A percentile compares a stretch with the other conserved stretches of the same genome.
These are phyloP conservation scores for Eragrostis curvula DNA, from an alignment of 176 grass and related monocot species.

Conservation along the genomic window DNA sequence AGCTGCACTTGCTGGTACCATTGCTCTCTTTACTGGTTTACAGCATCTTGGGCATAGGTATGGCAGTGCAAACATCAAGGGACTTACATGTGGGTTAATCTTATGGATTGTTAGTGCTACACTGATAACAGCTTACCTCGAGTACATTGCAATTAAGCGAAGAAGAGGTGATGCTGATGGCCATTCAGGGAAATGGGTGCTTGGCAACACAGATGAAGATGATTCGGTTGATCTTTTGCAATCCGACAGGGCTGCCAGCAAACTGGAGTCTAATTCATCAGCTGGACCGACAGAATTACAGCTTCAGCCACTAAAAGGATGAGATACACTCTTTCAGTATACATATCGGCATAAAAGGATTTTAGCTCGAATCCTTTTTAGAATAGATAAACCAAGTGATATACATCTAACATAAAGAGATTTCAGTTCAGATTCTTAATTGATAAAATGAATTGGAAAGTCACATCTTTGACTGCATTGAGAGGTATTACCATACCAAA, in stretches of 20 bases:
- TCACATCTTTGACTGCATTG: constrained; percentile 16
- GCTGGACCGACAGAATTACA: constrained; percentile 65
- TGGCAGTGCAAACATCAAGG: constrained; percentile 70
- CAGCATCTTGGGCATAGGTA: constrained; percentile 80
- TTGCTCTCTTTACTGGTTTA: constrained; percentile 77
- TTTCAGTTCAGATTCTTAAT: constrained; percentile 14
- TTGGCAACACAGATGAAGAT: constrained; percentile 72
- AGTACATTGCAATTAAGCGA: constrained; percentile 58
- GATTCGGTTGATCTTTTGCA: constrained; percentile 73
- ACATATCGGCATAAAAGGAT: constrained; percentile 28
- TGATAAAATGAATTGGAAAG: constrained; percentile 4
- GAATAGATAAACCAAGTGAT: constrained; percentile 26
- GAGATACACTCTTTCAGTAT: constrained; percentile 22
- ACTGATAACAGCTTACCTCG: constrained; percentile 62
- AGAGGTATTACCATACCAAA: constrained; percentile 31
- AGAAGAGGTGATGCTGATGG: constrained; percentile 51
- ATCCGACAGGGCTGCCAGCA: constrained; percentile 39
- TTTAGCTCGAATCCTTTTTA: constrained; percentile 25
- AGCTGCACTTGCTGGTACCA: constrained; percentile 56
- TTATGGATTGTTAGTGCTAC: constrained; percentile 61
- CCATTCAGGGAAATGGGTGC: constrained; percentile 53
- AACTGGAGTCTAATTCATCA: constrained; percentile 60
- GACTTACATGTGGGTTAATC: constrained; percentile 77
- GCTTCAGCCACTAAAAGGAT: constrained; percentile 75
- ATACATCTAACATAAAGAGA: constrained; percentile 15